These are phyloP conservation scores for Sanghuangporus weigelae DNA, from an alignment of 1,284 basidiomycete species.

Conservation along the genomic window DNA sequence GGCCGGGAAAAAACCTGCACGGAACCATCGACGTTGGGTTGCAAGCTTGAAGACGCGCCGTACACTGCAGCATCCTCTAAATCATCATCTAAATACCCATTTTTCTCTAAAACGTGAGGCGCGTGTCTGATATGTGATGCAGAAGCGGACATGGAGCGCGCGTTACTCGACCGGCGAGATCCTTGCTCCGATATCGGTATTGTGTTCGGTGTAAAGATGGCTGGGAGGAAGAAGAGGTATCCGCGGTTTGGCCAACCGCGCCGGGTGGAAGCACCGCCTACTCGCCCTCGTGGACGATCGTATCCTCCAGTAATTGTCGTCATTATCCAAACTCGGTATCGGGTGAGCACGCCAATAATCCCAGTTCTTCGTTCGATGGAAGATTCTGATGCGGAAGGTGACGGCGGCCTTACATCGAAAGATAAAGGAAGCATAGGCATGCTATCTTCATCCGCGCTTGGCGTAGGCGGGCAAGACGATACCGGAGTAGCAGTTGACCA, in stretches of 20 bases:
- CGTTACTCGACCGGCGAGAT: conserved; percentile 29
- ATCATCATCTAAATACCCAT: conserved; percentile 4
- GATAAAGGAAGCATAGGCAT: conserved; percentile 60
- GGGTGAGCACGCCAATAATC: conserved; percentile 42
- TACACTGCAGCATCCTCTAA: conserved; percentile 14
- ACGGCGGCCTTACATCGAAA: conserved; percentile 51
- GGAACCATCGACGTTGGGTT: not conserved
- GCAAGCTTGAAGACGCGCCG: conserved; percentile 8
- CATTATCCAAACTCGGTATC: conserved; percentile 49
- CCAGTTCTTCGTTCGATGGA: conserved; percentile 32
- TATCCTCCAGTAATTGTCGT: conserved; percentile 39
- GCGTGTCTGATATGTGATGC: not conserved
- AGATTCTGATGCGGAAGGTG: conserved; percentile 47
- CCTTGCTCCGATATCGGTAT: conserved; percentile 38
- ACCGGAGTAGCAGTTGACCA: conserved; percentile 42
- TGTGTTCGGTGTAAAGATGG: conserved; percentile 59
- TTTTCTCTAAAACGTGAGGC: conserved; percentile 1
- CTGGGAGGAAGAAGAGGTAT: conserved; percentile 76
- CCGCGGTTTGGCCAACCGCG: conserved; percentile 44
- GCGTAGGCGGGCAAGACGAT: conserved; percentile 32
- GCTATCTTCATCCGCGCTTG: conserved; percentile 45
- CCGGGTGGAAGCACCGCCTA: conserved; percentile 29
- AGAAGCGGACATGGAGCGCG: conserved; percentile 15
- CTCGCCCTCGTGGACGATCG: conserved; percentile 35
- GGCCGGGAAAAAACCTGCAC: conserved; percentile 10